Percentiles rank a stretch among this genome's conserved stretches.
phyloP scores from a whole-genome alignment of 768 basidiomycete genomes.

The Collybia mongolica region DNA sequence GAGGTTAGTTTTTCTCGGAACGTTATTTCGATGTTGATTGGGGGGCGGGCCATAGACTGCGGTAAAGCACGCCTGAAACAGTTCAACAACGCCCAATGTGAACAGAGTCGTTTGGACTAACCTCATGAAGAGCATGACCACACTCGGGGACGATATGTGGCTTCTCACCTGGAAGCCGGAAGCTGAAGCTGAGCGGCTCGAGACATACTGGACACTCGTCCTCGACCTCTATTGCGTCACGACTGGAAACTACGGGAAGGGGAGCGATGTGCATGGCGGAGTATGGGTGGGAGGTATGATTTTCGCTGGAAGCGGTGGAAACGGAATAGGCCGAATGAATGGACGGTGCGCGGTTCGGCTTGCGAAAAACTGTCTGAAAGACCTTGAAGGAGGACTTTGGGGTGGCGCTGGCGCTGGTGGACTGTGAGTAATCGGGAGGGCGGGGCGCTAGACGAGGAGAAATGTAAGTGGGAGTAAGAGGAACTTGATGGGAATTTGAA shows the following conservation, averaged over 20 bases:
- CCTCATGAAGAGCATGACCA: conserved; percentile 97
- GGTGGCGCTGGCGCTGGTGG: conserved; percentile 9
- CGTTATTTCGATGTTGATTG: conserved; percentile 47
- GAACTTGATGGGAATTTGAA: conserved; percentile 25
- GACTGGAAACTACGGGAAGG: conserved; percentile 69
- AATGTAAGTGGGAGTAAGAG: conserved; percentile 46
- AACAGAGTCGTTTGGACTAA: conserved; percentile 25
- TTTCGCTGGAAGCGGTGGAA: conserved; percentile 40
- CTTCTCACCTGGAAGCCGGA: conserved; percentile 93
- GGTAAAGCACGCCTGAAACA: conserved; percentile 84
- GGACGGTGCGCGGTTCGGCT: conserved; percentile 41
- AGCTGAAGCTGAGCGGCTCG: conserved; percentile 90
- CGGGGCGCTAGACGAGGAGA: conserved; percentile 35
- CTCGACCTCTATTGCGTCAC: conserved; percentile 68
- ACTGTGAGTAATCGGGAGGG: conserved; percentile 20
- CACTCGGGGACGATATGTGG: conserved; percentile 97
- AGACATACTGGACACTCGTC: conserved; percentile 96
- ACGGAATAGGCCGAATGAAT: conserved; percentile 50
- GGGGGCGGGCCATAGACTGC: conserved; percentile 93
- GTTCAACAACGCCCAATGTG: conserved; percentile 6
- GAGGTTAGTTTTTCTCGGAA: conserved; percentile 72
- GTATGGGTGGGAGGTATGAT: conserved; percentile 48
- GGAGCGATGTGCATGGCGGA: conserved; percentile 62
- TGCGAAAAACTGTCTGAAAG: conserved; percentile 57
- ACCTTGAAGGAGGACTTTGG: conserved; percentile 32